Evolutionary conservation across 73 alveolate species (phyloP).

Genomic region (Paramecium tetraurelia): DNA sequence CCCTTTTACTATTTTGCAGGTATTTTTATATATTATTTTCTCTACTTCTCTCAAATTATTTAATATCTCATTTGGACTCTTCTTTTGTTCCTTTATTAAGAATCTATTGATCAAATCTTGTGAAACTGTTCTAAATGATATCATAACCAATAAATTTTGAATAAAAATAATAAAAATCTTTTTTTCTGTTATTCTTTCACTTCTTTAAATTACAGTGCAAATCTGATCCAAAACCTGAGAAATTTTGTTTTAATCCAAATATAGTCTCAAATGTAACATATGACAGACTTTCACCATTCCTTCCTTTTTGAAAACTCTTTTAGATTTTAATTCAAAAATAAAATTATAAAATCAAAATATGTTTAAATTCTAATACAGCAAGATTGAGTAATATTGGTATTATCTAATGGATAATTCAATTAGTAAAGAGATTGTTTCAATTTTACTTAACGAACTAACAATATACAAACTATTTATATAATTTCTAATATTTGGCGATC

Average conservation of each 20-base stretch:
- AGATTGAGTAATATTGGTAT: too few species aligned
- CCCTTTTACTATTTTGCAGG: too few species aligned
- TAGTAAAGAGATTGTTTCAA: too few species aligned
- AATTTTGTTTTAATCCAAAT: background rate
- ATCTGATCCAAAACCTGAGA: constrained; percentile 3
- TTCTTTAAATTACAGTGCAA: constrained; percentile 6
- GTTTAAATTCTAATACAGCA: too few species aligned
- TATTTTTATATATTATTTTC: constrained; percentile 47
- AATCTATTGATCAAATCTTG: background rate
- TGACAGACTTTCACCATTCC: constrained; percentile 55
- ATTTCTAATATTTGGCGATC: background rate
- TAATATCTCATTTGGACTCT: too few species aligned
- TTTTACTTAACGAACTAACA: too few species aligned
- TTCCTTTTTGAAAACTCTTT: background rate
- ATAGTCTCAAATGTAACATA: constrained; percentile 23
- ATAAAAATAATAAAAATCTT: background rate
- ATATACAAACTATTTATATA: too few species aligned
- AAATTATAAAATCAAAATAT: too few species aligned
- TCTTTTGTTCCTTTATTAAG: too few species aligned
- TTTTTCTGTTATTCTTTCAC: constrained; percentile 33
- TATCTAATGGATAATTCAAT: too few species aligned
- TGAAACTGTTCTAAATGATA: constrained; percentile 49
- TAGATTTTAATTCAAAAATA: too few species aligned
- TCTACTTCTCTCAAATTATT: constrained; percentile 42
- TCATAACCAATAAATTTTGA: background rate